A percentile compares a stretch with the other conserved stretches of the same genome.
Evolutionary conservation across 192 early-diverging fungal genomes (phyloP).

Genomic region (Coemansia sp.): DNA sequence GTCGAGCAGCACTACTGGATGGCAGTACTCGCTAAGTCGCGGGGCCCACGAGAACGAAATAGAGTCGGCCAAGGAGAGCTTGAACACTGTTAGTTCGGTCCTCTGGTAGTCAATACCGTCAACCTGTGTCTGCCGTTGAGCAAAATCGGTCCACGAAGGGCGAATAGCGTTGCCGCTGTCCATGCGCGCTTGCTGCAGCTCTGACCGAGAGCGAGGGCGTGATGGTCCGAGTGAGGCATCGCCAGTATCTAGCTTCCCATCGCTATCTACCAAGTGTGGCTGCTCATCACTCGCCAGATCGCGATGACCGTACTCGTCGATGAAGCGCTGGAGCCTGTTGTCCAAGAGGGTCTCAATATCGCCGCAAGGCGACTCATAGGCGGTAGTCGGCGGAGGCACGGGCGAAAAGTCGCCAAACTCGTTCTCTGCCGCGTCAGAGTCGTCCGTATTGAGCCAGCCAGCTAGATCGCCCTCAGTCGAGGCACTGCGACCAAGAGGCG

Average conservation of each 20-base stretch:
- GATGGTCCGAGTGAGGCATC: neutral
- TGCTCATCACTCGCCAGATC: constrained; percentile 5
- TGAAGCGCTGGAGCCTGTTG: constrained; percentile 22
- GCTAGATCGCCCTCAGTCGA: neutral
- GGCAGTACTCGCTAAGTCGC: constrained; percentile 6
- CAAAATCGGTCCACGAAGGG: constrained; percentile 15
- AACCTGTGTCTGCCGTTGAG: constrained; percentile 1
- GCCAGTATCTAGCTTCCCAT: neutral
- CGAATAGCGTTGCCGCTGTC: neutral
- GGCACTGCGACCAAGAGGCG: neutral
- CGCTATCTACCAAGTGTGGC: constrained; percentile 4
- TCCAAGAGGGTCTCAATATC: constrained; percentile 14
- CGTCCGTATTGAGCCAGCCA: constrained; percentile 24
- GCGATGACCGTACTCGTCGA: constrained; percentile 20
- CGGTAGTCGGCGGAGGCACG: neutral
- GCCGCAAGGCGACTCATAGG: neutral
- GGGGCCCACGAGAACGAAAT: constrained; percentile 16
- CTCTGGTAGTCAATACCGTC: constrained; percentile 16
- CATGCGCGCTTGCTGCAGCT: neutral
- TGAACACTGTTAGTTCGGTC: constrained; percentile 21
- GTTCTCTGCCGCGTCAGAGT: constrained; percentile 10
- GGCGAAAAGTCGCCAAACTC: constrained; percentile 4
- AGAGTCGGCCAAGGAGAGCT: constrained; percentile 11
- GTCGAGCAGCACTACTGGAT: neutral
- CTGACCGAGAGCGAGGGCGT: constrained; percentile 1